Evolutionary conservation across 108 stramenopile genomes (phyloP).

Genomic region (Fistulifera solaris): DNA sequence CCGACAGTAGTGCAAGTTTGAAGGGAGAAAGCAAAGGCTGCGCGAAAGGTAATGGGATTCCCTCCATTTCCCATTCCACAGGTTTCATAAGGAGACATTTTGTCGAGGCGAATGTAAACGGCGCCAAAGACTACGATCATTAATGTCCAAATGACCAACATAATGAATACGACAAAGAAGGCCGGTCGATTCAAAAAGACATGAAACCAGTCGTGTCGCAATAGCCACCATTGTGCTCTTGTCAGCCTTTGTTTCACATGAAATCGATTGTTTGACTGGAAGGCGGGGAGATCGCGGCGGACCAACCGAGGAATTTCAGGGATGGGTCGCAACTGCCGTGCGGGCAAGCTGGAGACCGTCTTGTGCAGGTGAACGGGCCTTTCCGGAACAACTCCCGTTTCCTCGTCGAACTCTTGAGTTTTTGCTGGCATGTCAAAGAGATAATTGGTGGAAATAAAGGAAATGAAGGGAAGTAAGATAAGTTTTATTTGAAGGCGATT

Average conservation of each 20-base stretch:
- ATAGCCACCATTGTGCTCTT: constrained; percentile 8
- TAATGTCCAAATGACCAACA: constrained; percentile 52
- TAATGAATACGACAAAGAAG: constrained; percentile 14
- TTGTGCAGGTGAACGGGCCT: neutral
- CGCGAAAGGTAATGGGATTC: constrained; percentile 25
- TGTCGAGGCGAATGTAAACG: constrained; percentile 47
- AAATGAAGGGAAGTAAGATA: no score
- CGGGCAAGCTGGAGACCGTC: neutral
- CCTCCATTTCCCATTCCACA: constrained; percentile 54
- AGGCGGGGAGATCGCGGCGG: constrained; percentile 48
- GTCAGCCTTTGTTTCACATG: constrained; percentile 18
- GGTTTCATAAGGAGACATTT: constrained; percentile 11
- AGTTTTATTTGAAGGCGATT: no score
- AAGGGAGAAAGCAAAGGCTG: constrained; percentile 70
- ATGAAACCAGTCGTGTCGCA: constrained; percentile 74
- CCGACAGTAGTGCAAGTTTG: constrained; percentile 83
- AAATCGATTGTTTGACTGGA: constrained; percentile 44
- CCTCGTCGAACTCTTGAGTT: no score
- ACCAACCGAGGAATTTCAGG: constrained; percentile 45
- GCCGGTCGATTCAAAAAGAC: constrained; percentile 48
- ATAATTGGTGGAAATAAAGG: no score
- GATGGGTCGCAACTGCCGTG: neutral
- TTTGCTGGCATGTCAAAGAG: no score
- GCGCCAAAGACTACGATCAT: constrained; percentile 54
- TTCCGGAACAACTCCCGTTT: neutral